phyloP scores from a whole-genome alignment of 2,329 filamentous ascomycete species.

The Ophiocordyceps camponoti-leonardi region DNA sequence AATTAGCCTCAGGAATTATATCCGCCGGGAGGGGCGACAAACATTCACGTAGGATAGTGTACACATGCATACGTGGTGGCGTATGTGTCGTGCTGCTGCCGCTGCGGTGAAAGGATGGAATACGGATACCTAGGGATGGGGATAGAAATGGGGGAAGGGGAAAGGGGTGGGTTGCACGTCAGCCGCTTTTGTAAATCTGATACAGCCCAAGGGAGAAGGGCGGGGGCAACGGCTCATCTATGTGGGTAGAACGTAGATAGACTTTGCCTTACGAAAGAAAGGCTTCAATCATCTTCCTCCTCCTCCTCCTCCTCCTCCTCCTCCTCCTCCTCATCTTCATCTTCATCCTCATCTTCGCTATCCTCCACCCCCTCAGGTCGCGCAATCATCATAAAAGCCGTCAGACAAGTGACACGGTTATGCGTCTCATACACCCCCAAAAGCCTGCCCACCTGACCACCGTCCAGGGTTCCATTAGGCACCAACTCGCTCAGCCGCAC shows the following conservation, averaged over 20 bases:
- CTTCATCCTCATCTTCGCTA: constrained; percentile 32
- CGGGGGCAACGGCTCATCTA: too few species aligned
- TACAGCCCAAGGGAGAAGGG: not conserved
- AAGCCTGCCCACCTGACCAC: constrained; percentile 38
- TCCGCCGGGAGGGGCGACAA: too few species aligned
- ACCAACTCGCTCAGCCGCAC: constrained; percentile 27
- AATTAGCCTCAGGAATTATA: too few species aligned
- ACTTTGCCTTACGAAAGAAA: not conserved
- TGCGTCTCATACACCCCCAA: constrained; percentile 69
- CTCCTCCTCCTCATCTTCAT: constrained; percentile 22
- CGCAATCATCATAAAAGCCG: constrained; percentile 70
- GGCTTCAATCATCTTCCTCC: not conserved
- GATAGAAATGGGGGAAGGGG: too few species aligned
- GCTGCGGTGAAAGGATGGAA: too few species aligned
- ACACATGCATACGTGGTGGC: too few species aligned
- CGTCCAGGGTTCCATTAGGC: constrained; percentile 9
- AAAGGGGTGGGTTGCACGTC: too few species aligned
- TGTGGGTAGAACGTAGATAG: too few species aligned
- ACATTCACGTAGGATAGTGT: too few species aligned
- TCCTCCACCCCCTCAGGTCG: constrained; percentile 43
- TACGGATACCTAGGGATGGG: too few species aligned
- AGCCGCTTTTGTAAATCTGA: not conserved
- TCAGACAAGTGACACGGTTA: constrained; percentile 78
- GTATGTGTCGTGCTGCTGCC: too few species aligned
- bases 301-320: constrained; percentile 15